Evolutionary conservation across 768 basidiomycete genomes (phyloP).

Genomic region (Russula dissimulans): DNA sequence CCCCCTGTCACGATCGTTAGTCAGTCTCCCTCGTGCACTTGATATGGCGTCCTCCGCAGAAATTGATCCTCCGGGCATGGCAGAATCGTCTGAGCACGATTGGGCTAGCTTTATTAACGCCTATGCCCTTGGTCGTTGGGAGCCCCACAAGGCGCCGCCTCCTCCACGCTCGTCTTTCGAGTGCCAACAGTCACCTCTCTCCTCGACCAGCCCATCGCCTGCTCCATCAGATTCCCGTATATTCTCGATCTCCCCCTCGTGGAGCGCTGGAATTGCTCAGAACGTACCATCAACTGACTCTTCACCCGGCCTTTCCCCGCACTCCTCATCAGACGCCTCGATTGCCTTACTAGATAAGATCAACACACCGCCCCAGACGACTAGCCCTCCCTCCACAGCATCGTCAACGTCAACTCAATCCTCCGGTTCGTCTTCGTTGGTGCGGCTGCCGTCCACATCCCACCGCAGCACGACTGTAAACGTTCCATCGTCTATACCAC

Average conservation of each 20-base stretch:
- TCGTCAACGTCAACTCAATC: background rate
- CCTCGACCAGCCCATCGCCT: background rate
- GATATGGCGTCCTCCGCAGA: conserved; percentile 22
- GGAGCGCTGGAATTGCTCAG: background rate
- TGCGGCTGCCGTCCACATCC: conserved; percentile 1
- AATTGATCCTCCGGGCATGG: conserved; percentile 17
- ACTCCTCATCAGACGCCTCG: background rate
- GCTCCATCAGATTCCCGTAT: background rate
- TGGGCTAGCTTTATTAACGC: conserved; percentile 74
- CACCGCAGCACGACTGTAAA: conserved; percentile 16
- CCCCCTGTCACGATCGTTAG: background rate
- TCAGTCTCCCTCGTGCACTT: conserved; percentile 17
- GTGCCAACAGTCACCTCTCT: conserved; percentile 2
- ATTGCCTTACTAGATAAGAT: background rate
- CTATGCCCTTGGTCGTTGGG: conserved; percentile 73
- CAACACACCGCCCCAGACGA: conserved; percentile 8
- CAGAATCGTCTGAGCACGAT: conserved; percentile 35
- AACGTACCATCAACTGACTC: background rate
- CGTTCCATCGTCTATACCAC: conserved; percentile 22
- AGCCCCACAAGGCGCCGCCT: conserved; percentile 61
- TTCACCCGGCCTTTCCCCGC: background rate
- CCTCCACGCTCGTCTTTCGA: conserved; percentile 36
- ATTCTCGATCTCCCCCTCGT: conserved; percentile 3
- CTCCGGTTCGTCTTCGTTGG: conserved; percentile 2
- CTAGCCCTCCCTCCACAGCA: conserved; percentile 3